Percentiles rank a stretch among this genome's conserved stretches.
phyloP scores from a whole-genome alignment of 2,329 filamentous ascomycete species.

The Penicillium verrucosum region DNA sequence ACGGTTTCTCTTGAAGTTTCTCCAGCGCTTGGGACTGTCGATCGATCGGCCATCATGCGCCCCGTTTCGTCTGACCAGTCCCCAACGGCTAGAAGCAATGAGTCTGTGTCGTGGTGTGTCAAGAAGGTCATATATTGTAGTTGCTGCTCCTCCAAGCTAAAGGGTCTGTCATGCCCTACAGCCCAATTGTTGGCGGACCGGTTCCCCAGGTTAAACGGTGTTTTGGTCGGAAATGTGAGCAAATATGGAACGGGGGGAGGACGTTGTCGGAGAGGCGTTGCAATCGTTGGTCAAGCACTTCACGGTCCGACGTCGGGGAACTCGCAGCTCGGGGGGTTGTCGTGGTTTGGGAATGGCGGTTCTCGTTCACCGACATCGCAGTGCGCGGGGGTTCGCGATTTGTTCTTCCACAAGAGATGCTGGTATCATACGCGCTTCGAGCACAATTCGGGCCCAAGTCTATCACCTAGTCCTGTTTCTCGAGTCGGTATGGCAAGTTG shows the following conservation, averaged over 20 bases:
- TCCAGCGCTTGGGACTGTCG: slow-evolving; percentile 37
- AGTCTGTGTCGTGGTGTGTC: slow-evolving; percentile 56
- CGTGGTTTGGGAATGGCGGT: slow-evolving; percentile 28
- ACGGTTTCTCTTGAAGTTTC: slow-evolving; percentile 42
- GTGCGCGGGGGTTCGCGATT: slow-evolving; percentile 22
- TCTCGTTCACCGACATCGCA: slow-evolving; percentile 43
- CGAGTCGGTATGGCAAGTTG: background rate
- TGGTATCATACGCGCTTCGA: slow-evolving; percentile 3
- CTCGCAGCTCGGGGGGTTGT: slow-evolving; percentile 23
- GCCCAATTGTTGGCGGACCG: slow-evolving; percentile 48
- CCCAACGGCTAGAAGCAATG: slow-evolving; percentile 51
- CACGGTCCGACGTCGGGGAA: slow-evolving; percentile 25
- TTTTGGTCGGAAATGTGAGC: slow-evolving; percentile 47
- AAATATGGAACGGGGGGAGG: slow-evolving; percentile 47
- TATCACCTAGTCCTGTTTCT: background rate
- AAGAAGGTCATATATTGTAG: slow-evolving; percentile 63
- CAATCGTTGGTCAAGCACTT: slow-evolving; percentile 37
- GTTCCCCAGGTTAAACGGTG: slow-evolving; percentile 44
- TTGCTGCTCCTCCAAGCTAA: slow-evolving; percentile 54
- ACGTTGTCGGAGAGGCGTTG: slow-evolving; percentile 41
- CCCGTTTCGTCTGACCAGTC: slow-evolving; percentile 53
- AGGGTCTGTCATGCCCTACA: slow-evolving; percentile 51
- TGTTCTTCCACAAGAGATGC: slow-evolving; percentile 14
- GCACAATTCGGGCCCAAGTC: background rate
- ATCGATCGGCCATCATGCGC: slow-evolving; percentile 44